phyloP scores from a whole-genome alignment of 2,329 filamentous ascomycete species.

The Penicillium sp. region DNA sequence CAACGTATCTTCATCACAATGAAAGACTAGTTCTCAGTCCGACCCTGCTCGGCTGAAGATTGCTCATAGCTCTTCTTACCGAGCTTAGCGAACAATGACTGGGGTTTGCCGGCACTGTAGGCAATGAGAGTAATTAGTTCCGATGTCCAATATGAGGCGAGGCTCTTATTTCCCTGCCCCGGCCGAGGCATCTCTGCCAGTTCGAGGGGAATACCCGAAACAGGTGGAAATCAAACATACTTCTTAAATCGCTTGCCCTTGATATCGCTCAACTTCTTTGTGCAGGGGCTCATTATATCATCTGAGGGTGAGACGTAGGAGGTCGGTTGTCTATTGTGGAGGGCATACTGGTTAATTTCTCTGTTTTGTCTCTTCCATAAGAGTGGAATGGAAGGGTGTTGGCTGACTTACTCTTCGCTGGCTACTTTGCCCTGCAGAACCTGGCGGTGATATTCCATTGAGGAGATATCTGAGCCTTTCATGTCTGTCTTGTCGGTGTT shows the following conservation, averaged over 20 bases:
- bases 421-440: conserved; percentile 42
- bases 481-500: conserved; percentile 31
- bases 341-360: conserved; percentile 23
- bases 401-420: conserved; percentile 37
- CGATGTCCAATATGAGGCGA: neutral
- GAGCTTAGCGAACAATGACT: conserved; percentile 47
- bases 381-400: neutral
- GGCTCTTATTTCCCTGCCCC: too few species aligned
- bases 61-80: conserved; percentile 46
- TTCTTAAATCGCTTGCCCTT: conserved; percentile 50
- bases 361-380: neutral
- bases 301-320: conserved; percentile 50
- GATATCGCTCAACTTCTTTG: conserved; percentile 49
- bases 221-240: conserved; percentile 27
- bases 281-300: conserved; percentile 49
- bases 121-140: conserved; percentile 6
- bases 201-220: neutral
- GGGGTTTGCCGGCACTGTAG: conserved; percentile 39
- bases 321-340: conserved; percentile 21
- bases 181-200: neutral
- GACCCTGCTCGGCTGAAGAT: conserved; percentile 26
- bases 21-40: conserved; percentile 16
- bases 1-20: neutral
- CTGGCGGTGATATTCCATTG: conserved; percentile 46
- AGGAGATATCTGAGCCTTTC: conserved; percentile 34